These are phyloP conservation scores for Penicillium verrucosum DNA, from an alignment of 2,329 filamentous ascomycete genomes.

Conservation along the genomic window DNA sequence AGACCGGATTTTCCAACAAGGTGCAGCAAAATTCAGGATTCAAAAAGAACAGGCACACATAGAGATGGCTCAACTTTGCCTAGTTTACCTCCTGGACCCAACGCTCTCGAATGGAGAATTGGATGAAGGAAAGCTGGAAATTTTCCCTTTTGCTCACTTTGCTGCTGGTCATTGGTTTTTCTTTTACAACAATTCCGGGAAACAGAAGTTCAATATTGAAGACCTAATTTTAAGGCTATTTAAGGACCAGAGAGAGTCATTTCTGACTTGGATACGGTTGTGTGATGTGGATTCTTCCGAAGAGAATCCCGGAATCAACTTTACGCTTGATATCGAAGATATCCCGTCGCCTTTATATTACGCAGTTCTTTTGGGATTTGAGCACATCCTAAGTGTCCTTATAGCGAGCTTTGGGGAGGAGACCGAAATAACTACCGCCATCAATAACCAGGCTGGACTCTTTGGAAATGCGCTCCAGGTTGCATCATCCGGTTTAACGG, in stretches of 20 bases:
- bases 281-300: background rate
- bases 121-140: background rate
- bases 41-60: background rate
- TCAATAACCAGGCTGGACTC: background rate
- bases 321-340: background rate
- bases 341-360: constrained; percentile 7
- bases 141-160: constrained; percentile 3
- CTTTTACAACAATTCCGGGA: background rate
- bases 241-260: background rate
- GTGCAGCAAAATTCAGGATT: background rate
- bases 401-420: background rate
- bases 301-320: fast-evolving
- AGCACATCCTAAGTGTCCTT: background rate
- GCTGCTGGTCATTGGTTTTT: constrained; percentile 1
- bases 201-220: background rate
- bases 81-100: constrained; percentile 8
- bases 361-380: constrained; percentile 5
- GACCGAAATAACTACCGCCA: background rate
- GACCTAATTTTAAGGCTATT: constrained; percentile 1
- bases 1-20: constrained; percentile 15
- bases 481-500: background rate
- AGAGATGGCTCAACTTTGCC: constrained; percentile 5
- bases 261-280: constrained; percentile 1
- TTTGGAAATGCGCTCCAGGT: constrained; percentile 1
- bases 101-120: background rate